Base-by-base conservation (phyloP, 495 filamentous ascomycete genomes). In the Astrothelium subdiscretum region DNA sequence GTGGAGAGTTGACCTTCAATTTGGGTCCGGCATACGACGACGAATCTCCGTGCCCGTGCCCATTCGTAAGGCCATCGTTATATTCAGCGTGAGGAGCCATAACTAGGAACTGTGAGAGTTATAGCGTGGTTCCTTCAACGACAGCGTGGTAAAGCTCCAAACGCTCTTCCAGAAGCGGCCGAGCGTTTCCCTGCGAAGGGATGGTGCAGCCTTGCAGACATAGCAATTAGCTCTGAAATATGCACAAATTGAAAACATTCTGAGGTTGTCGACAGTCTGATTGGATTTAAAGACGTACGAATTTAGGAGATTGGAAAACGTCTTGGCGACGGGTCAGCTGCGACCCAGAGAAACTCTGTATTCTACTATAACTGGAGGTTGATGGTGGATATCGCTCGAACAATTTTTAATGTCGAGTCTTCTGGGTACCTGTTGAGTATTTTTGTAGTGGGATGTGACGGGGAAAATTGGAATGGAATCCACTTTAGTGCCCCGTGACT, bases 141-240 rank as follows among this genome's bases (percentile, higher is more conserved):
- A 68, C 81, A 80, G 69, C 80, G 81, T 67, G 81, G 76, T 70
- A 83, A 84, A 78, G 94, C 48, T 54, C 48, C 91, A 83, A 89
- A 87, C 85, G 88, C 84, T 75, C 87, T 85, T 78, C 89, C 91
- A 74, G 88, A 83, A 73, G 87, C 83, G 77, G 90, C 87, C 84
- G 90, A 87, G 83, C 92, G 92, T 81, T 90, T 90, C 86, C 88
- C 89, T 84, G 95, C 92, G 87, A 88, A 95, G 79, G 91, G 91
- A 85, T 97, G 89, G 80, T 97, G 92, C 78, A 87, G 84, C 71
- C 92, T 74, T 22, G 35, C 42, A 32, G 59, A 59, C 27, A 62
- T 64, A 31, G 59, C 61, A 43, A 59, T 63, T 59, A 60, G 60
- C 63, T 40, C 40, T 20, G 20, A 29, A 54, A 20, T 27, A 5